Conservation (phyloP, 768 basidiomycete species). For the Russula brevipes region DNA sequence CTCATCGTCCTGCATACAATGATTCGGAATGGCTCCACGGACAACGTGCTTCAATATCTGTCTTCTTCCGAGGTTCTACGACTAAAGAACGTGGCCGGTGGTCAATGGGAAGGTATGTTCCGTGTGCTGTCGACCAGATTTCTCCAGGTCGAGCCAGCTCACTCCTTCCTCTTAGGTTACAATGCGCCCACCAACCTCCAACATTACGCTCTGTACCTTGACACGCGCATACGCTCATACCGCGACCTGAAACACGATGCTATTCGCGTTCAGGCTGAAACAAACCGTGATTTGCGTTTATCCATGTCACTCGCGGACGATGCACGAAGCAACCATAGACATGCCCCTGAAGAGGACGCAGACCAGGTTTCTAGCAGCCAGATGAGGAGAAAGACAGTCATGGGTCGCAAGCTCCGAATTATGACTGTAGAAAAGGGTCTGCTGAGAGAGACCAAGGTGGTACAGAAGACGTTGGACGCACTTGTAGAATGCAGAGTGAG, state of each 20-base stretch:
- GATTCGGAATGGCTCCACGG: slow-evolving; percentile 94
- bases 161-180: slow-evolving; percentile 53
- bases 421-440: slow-evolving; percentile 97
- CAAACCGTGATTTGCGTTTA: slow-evolving; percentile 78
- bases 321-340: slow-evolving; percentile 11
- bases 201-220: slow-evolving; percentile 83
- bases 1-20: slow-evolving; percentile 93
- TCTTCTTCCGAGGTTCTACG: slow-evolving; percentile 77
- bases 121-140: neutral
- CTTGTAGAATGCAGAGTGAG: slow-evolving; percentile 84
- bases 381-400: slow-evolving; percentile 65
- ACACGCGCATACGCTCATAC: slow-evolving; percentile 82
- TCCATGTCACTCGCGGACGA: slow-evolving; percentile 61
- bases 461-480: slow-evolving; percentile 85
- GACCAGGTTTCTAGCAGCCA: neutral
- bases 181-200: slow-evolving; percentile 79
- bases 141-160: neutral
- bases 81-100: slow-evolving; percentile 73
- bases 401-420: slow-evolving; percentile 77
- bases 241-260: slow-evolving; percentile 91
- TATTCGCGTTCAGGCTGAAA: slow-evolving; percentile 88
- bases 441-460: slow-evolving; percentile 83
- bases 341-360: slow-evolving; percentile 18
- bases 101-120: slow-evolving; percentile 79
- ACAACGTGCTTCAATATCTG: slow-evolving; percentile 83